Evolutionary conservation across 2,329 filamentous ascomycete genomes (phyloP), one percentile per base, ranked within the genome.

Genomic region (Cadophora sp.): DNA sequence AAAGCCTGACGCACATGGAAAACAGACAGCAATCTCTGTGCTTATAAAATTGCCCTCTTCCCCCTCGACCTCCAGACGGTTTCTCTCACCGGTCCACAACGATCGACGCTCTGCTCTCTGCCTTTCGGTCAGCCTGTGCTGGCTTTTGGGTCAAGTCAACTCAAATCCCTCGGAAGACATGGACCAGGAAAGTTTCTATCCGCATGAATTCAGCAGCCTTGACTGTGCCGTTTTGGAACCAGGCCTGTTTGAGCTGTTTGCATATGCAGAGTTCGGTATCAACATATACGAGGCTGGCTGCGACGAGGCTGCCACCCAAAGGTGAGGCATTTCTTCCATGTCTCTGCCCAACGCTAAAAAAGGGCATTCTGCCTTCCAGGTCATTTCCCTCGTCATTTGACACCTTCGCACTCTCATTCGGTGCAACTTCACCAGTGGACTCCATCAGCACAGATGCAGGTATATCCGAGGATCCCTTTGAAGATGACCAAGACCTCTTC

Each of bases 341-440:
- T 43, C 55, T 43, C 55, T 58, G 13, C 13, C 33, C 55, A 58
- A 58, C 13, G 36, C 55, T 41, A 58, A 56, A 39, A 41, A 43
- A 58, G 33, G 55, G 55, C 55, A 58, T 58, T 58, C 55, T 43
- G 33, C 55, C 36, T 3, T 18, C 20, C 20, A 43, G 55, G 5
- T 58, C 36, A 16, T 33, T 24, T 20, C 33, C 33, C 55, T 58
- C 13, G n/a, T 58, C 55, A n/a, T 41, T 24, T 24, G 20, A 7
- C 53, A 56, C n/a, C 36, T 39, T 8, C 39, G 33, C 18, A 13
- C 22, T 14, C 11, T 56, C 53, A 24, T 39, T 56, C 30, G 30
- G 20, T n/a, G 55, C 13, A 18, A 24, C 33, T 1, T 58, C 20
- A 33, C 55, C 55, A 58, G 9, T 33, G 22, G 20, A 16, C 36